A percentile compares a stretch with the other conserved stretches of the same genome.
Evolutionary conservation across 495 filamentous ascomycete species (phyloP).

Genomic region (Terfezia boudieri): DNA sequence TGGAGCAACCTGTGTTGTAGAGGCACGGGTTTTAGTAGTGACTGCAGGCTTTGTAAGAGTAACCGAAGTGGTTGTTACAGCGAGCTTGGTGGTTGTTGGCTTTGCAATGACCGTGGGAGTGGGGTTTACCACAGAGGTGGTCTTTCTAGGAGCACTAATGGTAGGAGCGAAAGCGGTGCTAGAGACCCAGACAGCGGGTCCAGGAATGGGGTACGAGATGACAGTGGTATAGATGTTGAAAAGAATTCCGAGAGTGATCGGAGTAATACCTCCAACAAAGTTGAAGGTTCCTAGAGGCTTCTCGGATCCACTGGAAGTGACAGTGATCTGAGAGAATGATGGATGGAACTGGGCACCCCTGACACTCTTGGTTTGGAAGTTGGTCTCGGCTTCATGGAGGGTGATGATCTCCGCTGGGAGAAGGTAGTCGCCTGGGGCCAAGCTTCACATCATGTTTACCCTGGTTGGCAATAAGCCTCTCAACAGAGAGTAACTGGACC

Average conservation of each 20-base stretch:
- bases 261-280: constrained; percentile 24
- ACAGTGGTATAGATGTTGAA: constrained; percentile 26
- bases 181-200: constrained; percentile 13
- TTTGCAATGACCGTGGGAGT: too few species aligned
- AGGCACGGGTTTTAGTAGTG: neutral
- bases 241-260: constrained; percentile 27
- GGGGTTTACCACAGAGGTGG: neutral
- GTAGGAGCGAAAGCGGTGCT: constrained; percentile 18
- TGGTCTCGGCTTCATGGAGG: constrained; percentile 26
- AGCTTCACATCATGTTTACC: constrained; percentile 23
- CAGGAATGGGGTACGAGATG: constrained; percentile 23
- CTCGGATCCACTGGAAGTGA: constrained; percentile 21
- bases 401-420: constrained; percentile 32
- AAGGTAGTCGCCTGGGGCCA: constrained; percentile 27
- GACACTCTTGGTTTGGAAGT: constrained; percentile 17
- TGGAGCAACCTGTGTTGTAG: neutral
- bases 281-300: constrained; percentile 10
- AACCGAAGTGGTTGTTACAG: neutral
- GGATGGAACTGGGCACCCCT: constrained; percentile 34
- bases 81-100: neutral
- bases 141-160: constrained; percentile 7
- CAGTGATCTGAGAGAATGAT: constrained; percentile 29
- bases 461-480: constrained; percentile 25
- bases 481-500: constrained; percentile 28
- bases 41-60: neutral